Base-by-base conservation (phyloP, 768 basidiomycete genomes). In the Leccinum pellstonianum region DNA sequence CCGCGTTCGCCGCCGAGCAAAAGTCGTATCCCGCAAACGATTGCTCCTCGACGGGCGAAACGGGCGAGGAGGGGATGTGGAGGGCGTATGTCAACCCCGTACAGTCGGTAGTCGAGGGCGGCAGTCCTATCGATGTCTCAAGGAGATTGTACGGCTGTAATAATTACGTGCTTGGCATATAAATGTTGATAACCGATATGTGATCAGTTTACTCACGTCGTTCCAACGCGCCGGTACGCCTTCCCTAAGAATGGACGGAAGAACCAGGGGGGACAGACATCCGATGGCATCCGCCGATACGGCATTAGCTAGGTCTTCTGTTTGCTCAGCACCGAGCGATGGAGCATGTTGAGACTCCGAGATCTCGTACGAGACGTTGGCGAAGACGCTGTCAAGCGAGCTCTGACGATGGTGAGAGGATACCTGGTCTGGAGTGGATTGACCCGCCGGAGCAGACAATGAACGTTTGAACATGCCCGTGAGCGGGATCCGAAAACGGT, bases 381-480 rank as follows among this genome's bases (percentile, higher is more conserved):
- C 70, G 46, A 73, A 74, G 52, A 69, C 68, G 50, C 71, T 74
- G 23, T 66, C 68, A 50, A 72, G 21, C 52, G 72, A 73, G 25
- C 46, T 47, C 33, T 73, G 65, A 50, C 68, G 66, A 5, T 55
- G 56, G 47, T 66, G 66, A 46, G 65, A 60, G 21, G 62, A 53
- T 11, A 51, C 54, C 35, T 60, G 56, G 48, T 50, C 37, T 3
- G 60, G 53, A 23, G 65, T 57, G 21, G 58, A 61, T 52, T 67
- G 72, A n/a, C 70, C 60, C 1, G 77, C 80, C 3, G 83, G 83
- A 8, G 81, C 82, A 38, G 87, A 87, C 4, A 82, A 75, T 11
- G 85, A 84, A 55, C 87, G 85, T 70, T 80, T 86, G 76, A 82
- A 85, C 84, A 86, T 83, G 54, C 84, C 79, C 4, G 85, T 85